Conservation (phyloP, 768 basidiomycete species). For the Trametes maxima region DNA sequence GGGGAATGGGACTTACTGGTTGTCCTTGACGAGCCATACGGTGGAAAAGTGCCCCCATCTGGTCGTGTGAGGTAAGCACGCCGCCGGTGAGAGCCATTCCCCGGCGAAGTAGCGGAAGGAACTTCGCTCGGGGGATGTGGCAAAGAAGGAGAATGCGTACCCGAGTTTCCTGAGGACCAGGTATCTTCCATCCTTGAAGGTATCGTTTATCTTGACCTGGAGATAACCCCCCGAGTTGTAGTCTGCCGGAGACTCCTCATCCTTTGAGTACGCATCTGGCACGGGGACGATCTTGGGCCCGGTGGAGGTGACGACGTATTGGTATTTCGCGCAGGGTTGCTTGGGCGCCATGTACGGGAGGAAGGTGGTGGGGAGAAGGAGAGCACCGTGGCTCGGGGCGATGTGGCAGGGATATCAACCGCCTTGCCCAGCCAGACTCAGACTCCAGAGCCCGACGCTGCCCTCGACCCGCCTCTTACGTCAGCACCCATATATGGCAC, state of each 20-base stretch:
- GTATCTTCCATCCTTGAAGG: constrained; percentile 86
- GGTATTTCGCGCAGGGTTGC: constrained; percentile 68
- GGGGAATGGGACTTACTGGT: constrained; percentile 52
- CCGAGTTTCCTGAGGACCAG: constrained; percentile 88
- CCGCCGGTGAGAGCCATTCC: neutral
- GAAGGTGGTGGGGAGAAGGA: constrained; percentile 13
- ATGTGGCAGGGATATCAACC: constrained; percentile 22
- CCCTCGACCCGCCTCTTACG: constrained; percentile 5
- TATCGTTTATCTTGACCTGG: constrained; percentile 61
- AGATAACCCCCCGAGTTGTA: constrained; percentile 85
- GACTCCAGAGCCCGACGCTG: neutral
- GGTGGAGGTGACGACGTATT: constrained; percentile 69
- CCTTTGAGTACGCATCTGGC: constrained; percentile 64
- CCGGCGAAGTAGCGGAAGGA: constrained; percentile 11
- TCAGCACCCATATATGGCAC: constrained; percentile 12
- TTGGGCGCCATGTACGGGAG: constrained; percentile 61
- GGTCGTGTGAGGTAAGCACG: constrained; percentile 25
- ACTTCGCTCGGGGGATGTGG: constrained; percentile 10
- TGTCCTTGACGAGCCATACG: constrained; percentile 87
- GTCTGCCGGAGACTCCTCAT: constrained; percentile 83
- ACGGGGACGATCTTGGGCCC: constrained; percentile 74
- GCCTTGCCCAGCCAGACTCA: neutral
- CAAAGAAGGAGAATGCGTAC: constrained; percentile 40
- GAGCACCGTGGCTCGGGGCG: constrained; percentile 1
- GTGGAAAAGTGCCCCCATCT: constrained; percentile 97